Evolutionary conservation across 2,329 filamentous ascomycete species (phyloP), one percentile per base, ranked within the genome.

Genomic region (Macrophomina phaseolina): DNA sequence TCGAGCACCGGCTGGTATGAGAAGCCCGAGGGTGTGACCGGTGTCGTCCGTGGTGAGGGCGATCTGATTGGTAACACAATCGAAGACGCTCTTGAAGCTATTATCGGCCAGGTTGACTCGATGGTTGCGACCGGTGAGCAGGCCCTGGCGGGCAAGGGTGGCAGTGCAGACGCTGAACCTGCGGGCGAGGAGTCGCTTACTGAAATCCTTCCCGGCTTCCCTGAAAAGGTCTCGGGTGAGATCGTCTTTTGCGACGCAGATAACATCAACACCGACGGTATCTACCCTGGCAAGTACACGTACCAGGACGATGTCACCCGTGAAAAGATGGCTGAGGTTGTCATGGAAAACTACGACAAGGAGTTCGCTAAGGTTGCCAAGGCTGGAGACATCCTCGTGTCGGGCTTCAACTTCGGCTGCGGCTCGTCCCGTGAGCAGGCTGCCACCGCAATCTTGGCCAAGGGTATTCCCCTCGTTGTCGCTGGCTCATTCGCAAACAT

Each of bases 281-380:
- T 98, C 77, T 98, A 98, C 78, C 91, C 93, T 0, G 93, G 92
- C 4, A 93, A 94, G 76, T 93, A 92, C 78, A 97, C 94, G 0
- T 98, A 98, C 79, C 92, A 96, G 76, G 94, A 98, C 75, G 86
- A 91, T 73, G 84, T 98, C 0, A 81, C 91, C 0, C 82, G 80
- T 0, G 90, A 92, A 68, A 88, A 88, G 66, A 97, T 98, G 94
- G 92, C 93, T 0, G 83, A 91, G 70, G 93, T 94, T 0, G 94
- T 91, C 79, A 97, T 98, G 93, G 86, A 91, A 76, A 98, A 98
- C 84, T 98, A 97, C 80, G 94, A 98, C 76, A 80, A 85, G 0
- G 76, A 82, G 0, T 97, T 97, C 76, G 78, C 84, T 9, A 77
- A 80, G 0, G 82, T 89, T 42, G 89, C 91, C 53, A 85, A 86